Percentiles rank a stretch among this genome's conserved stretches.
Evolutionary conservation across 2,329 filamentous ascomycete genomes (phyloP).

Genomic region (Tolypocladium endophyticum): DNA sequence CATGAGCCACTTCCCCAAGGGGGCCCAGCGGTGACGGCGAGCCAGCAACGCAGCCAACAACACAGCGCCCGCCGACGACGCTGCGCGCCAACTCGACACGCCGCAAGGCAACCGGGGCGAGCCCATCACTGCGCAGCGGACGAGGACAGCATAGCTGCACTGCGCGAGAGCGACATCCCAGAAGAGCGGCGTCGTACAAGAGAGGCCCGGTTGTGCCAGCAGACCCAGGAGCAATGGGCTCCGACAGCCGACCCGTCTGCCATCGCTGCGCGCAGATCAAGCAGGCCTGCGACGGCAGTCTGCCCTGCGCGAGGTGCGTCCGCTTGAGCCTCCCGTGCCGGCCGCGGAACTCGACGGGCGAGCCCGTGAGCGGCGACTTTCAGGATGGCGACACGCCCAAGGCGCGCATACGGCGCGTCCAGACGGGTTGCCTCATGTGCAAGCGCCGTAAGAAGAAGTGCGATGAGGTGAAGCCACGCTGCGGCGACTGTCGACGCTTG

Average conservation of each 20-base stretch:
- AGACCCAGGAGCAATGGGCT: conserved; percentile 11
- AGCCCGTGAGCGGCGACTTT: conserved; percentile 3
- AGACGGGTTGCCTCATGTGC: conserved; percentile 32
- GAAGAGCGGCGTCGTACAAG: neutral
- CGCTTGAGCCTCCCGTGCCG: conserved; percentile 21
- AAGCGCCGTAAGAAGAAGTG: conserved; percentile 37
- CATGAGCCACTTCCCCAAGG: neutral
- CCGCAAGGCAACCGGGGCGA: neutral
- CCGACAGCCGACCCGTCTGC: conserved; percentile 19
- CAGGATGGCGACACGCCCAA: conserved; percentile 15
- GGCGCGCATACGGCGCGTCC: conserved; percentile 21
- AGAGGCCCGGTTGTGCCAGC: neutral
- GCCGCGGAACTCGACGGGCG: conserved; percentile 11
- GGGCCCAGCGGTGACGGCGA: neutral
- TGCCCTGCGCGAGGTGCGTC: conserved; percentile 21
- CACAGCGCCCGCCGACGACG: neutral
- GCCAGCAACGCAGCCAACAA: neutral
- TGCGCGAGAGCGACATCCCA: neutral
- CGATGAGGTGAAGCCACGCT: conserved; percentile 32
- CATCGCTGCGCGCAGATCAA: conserved; percentile 25
- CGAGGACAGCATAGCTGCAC: neutral
- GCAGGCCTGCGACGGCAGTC: conserved; percentile 22
- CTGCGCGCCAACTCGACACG: neutral
- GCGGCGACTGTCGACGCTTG: conserved; percentile 24
- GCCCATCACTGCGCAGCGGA: neutral